Percentiles rank a stretch among this genome's conserved stretches.
Evolutionary conservation across 1,284 basidiomycete species (phyloP).

Genomic region (Entoloma clypeatum): DNA sequence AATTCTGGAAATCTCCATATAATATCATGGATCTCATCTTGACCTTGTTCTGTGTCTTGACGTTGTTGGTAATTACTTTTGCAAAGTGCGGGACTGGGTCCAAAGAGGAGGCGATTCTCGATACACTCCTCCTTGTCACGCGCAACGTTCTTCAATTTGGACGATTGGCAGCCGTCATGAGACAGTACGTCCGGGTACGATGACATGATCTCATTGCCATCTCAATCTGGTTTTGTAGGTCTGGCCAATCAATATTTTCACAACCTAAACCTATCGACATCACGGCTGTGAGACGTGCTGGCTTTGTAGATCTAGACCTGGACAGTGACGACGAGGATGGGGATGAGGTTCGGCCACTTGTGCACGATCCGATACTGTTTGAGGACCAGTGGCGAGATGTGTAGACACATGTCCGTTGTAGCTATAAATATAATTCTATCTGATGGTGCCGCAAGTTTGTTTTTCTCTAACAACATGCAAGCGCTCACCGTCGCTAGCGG

Average conservation of each 20-base stretch:
- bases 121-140: conserved; percentile 85
- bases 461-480: too few species aligned
- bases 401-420: too few species aligned
- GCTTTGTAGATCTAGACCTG: conserved; percentile 72
- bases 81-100: conserved; percentile 73
- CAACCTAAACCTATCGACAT: conserved; percentile 92
- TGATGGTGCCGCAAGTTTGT: too few species aligned
- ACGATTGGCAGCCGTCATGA: conserved; percentile 83
- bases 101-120: conserved; percentile 87
- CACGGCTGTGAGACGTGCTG: conserved; percentile 62
- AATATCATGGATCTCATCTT: conserved; percentile 86
- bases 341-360: conserved; percentile 51
- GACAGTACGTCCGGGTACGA: conserved; percentile 54
- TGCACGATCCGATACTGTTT: conserved; percentile 52
- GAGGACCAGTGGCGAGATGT: too few species aligned
- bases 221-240: conserved; percentile 45
- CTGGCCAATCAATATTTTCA: conserved; percentile 91
- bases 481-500: too few species aligned
- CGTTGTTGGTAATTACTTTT: conserved; percentile 81
- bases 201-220: background rate
- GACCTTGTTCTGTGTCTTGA: conserved; percentile 83
- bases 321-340: conserved; percentile 65
- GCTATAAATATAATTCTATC: too few species aligned
- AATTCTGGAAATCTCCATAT: conserved; percentile 94
- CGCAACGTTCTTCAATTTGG: conserved; percentile 91